Conservation (phyloP, 495 filamentous ascomycete genomes). For the Penicillium egyptiacum region DNA sequence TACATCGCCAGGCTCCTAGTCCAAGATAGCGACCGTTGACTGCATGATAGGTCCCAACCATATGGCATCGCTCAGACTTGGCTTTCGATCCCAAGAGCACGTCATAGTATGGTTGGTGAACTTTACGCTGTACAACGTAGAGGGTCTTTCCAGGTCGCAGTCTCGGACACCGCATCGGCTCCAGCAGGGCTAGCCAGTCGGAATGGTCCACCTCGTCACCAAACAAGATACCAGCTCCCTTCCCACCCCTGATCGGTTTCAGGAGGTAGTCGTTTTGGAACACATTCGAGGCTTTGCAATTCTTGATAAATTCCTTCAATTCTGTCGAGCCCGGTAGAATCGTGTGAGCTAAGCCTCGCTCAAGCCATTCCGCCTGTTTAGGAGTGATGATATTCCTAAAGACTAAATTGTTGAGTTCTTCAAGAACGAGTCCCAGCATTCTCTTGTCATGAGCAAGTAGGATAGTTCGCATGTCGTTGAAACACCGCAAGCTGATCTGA, state of each 20-base stretch:
- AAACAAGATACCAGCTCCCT: constrained; percentile 39
- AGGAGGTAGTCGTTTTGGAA: constrained; percentile 32
- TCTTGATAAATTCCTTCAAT: not conserved
- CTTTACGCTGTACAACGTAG: not conserved
- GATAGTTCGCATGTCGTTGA: constrained; percentile 40
- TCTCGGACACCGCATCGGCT: not conserved
- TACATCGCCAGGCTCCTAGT: not conserved
- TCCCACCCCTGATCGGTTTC: constrained; percentile 32
- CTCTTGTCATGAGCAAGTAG: constrained; percentile 43
- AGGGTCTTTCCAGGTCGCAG: not conserved
- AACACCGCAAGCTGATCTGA: constrained; percentile 20
- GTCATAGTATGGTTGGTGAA: not conserved
- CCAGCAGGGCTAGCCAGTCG: constrained; percentile 35
- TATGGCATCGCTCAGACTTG: not conserved
- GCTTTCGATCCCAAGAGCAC: not conserved
- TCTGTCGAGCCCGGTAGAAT: constrained; percentile 15
- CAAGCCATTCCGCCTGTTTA: constrained; percentile 27
- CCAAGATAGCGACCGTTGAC: not conserved
- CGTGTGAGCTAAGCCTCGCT: constrained; percentile 14
- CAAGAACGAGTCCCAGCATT: constrained; percentile 36
- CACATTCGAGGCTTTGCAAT: not conserved
- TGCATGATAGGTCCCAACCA: not conserved
- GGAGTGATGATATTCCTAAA: constrained; percentile 20
- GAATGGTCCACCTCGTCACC: constrained; percentile 73
- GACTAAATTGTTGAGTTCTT: constrained; percentile 34